Conservation (phyloP, 1,284 basidiomycete species). For the Agaricales sp. region DNA sequence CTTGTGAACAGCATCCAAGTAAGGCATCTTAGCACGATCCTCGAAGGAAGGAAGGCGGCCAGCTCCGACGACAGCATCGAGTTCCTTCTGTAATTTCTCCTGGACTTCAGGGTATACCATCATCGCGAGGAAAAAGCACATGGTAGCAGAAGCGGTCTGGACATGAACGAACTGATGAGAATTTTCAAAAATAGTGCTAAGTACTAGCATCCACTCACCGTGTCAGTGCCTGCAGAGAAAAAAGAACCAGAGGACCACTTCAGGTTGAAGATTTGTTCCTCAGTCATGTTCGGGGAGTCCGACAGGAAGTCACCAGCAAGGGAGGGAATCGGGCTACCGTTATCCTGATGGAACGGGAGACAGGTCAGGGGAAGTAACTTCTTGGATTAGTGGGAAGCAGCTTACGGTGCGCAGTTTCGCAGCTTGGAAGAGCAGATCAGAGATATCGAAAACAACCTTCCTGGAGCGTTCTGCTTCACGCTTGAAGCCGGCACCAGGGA, state of each 20-base stretch:
- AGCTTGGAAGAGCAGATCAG: not conserved
- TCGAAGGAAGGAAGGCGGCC: not conserved
- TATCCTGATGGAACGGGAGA: slow-evolving; percentile 5
- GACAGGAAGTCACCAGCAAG: not conserved
- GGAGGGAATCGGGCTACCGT: not conserved
- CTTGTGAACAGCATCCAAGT: not conserved
- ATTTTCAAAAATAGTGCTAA: not conserved
- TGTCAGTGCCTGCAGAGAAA: not conserved
- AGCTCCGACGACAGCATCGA: slow-evolving; percentile 1
- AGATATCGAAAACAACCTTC: not conserved
- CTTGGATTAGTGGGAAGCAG: slow-evolving; percentile 4
- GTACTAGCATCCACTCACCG: not conserved
- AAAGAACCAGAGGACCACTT: slow-evolving; percentile 1
- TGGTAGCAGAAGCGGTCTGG: not conserved
- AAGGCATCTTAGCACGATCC: slow-evolving; percentile 1
- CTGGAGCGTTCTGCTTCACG: slow-evolving; percentile 8
- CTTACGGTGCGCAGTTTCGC: not conserved
- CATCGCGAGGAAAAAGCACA: not conserved
- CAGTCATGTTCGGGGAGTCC: not conserved
- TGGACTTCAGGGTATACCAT: slow-evolving; percentile 1
- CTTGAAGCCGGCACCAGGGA: slow-evolving; percentile 14
- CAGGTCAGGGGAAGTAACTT: not conserved
- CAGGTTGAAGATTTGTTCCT: not conserved
- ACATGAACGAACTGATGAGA: not conserved
- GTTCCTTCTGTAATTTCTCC: not conserved